Evolutionary conservation across 1,139 yeast genomes (phyloP).

Genomic region (Taphrina communis): DNA sequence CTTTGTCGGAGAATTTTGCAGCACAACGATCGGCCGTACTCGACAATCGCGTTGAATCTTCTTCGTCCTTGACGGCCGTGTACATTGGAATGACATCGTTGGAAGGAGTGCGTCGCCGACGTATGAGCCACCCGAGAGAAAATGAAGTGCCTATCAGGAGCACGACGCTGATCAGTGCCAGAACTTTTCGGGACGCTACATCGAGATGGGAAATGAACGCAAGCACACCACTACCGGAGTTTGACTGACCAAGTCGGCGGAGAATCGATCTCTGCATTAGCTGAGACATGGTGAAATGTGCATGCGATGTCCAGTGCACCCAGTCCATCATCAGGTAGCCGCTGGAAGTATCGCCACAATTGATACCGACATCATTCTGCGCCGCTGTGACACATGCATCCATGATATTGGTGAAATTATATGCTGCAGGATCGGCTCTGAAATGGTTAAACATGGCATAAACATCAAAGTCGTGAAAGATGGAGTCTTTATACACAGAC

Average conservation of each 20-base stretch:
- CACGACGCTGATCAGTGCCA: not conserved
- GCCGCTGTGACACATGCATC: not conserved
- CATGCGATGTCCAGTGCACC: conserved; percentile 15
- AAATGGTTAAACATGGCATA: conserved; percentile 7
- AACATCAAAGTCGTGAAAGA: not conserved
- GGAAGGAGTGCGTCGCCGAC: not conserved
- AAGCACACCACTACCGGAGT: not conserved
- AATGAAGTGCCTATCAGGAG: not conserved
- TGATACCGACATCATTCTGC: too few relatives aligned
- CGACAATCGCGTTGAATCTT: not conserved
- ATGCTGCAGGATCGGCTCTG: not conserved
- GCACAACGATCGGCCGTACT: too few relatives aligned
- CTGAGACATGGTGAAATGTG: conserved; percentile 3
- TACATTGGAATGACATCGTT: not conserved
- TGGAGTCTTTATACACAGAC: not conserved
- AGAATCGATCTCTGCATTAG: not conserved
- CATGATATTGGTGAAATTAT: conserved; percentile 2
- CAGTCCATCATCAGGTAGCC: conserved; percentile 24
- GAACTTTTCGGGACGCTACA: not conserved
- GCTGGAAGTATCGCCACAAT: conserved; percentile 1
- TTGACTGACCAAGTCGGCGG: not conserved
- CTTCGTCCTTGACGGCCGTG: conserved; percentile 1
- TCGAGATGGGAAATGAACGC: not conserved
- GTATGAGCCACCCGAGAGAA: not conserved
- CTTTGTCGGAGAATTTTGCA: too few relatives aligned